Evolutionary conservation across 2,329 filamentous ascomycete species (phyloP).

Genomic region (Metarhizium robertsii): DNA sequence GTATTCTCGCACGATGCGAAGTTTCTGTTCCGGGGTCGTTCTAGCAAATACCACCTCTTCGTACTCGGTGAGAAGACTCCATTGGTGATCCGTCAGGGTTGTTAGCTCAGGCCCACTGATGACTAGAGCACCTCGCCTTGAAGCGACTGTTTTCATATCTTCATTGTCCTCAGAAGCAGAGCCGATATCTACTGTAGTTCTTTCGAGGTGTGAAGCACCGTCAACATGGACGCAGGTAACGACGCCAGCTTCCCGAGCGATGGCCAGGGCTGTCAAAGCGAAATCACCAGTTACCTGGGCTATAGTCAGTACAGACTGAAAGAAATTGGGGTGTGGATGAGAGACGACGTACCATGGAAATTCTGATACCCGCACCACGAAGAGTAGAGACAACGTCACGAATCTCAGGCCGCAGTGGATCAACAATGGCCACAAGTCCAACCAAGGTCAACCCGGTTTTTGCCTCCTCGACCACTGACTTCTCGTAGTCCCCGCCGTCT

Average conservation of each 20-base stretch:
- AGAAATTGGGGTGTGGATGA: too few species aligned
- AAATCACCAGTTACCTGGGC: constrained; percentile 63
- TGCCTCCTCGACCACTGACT: constrained; percentile 45
- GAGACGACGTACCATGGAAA: constrained; percentile 54
- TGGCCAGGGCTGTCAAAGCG: constrained; percentile 63
- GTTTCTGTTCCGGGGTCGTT: constrained; percentile 70
- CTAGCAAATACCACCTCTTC: constrained; percentile 66
- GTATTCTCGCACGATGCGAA: constrained; percentile 69
- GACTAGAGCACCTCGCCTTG: constrained; percentile 41
- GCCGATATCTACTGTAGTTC: constrained; percentile 11
- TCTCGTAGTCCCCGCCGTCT: constrained; percentile 35
- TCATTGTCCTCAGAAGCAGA: constrained; percentile 10
- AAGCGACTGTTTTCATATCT: constrained; percentile 12
- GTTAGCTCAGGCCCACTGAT: constrained; percentile 58
- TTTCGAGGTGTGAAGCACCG: constrained; percentile 40
- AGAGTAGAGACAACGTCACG: constrained; percentile 56
- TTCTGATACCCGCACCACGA: constrained; percentile 60
- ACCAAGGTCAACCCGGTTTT: constrained; percentile 55
- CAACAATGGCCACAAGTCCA: constrained; percentile 69
- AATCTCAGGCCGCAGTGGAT: constrained; percentile 68
- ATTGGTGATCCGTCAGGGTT: constrained; percentile 56
- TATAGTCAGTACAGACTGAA: not conserved
- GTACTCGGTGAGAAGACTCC: constrained; percentile 55
- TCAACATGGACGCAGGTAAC: constrained; percentile 49
- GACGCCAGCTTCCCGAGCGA: constrained; percentile 64